phyloP scores from a whole-genome alignment of 495 filamentous ascomycete species.

The Penicillium paxilli region DNA sequence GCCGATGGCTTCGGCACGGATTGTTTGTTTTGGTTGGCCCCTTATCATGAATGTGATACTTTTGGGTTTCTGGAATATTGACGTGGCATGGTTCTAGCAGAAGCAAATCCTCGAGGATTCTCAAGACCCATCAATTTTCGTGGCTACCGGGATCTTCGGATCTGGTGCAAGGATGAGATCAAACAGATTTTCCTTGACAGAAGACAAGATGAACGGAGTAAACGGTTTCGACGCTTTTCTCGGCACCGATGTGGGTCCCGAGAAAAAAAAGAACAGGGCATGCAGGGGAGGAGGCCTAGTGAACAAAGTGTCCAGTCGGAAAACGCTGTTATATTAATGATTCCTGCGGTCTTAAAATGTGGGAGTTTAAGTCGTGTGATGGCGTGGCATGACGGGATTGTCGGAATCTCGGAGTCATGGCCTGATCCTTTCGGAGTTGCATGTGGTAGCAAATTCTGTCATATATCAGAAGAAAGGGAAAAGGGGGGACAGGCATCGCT shows the following conservation, averaged over 20 bases:
- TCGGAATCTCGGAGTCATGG: background rate
- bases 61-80: background rate
- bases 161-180: no score
- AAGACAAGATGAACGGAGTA: background rate
- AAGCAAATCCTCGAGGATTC: background rate
- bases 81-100: background rate
- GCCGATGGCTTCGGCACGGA: conserved; percentile 16
- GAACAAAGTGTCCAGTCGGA: background rate
- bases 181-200: no score
- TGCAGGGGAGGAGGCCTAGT: background rate
- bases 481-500: background rate
- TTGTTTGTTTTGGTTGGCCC: background rate
- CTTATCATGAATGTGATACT: no score
- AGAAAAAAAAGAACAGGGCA: background rate
- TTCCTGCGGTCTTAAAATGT: background rate
- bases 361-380: background rate
- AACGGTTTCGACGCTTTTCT: background rate
- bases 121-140: background rate
- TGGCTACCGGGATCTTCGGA: background rate
- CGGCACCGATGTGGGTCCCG: background rate
- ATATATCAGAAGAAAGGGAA: background rate
- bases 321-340: background rate
- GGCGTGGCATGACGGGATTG: background rate
- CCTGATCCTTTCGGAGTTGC: background rate
- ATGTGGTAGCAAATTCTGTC: no score